Evolutionary conservation across 2,329 filamentous ascomycete genomes (phyloP), one percentile per base, ranked within the genome.

Genomic region (Teratosphaeria gauchensis): DNA sequence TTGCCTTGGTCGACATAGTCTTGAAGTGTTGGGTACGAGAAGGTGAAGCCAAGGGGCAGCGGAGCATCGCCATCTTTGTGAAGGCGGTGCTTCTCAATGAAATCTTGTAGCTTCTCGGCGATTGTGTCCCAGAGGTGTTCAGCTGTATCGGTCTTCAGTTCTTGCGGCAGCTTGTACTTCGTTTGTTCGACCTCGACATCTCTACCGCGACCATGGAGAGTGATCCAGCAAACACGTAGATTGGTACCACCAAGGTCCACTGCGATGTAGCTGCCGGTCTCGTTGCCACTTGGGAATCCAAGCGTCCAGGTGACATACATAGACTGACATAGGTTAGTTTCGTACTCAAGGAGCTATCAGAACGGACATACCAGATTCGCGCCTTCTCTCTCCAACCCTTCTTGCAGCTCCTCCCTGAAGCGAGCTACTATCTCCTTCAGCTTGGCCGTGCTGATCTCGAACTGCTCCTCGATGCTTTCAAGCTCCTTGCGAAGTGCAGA

Each of bases 301-400:
- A 96, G 91, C 61, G 95, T 92, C 92, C 92, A 97, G 60, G 92
- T 96, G 59, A 92, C 89, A 76, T 96, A 96, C 92, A 97, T 97
- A 63, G 92, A 92, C 90, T 95, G 66, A 53, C 21, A n/a, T n/a
- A 33, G 42, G 54, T 58, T 33, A 53, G 42, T n/a, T 24, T 7
- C n/a, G 19, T 16, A 28, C 30, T 14, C 9, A 19, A 42, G 48
- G 30, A n/a, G 11, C 21, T 42, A 6, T 24, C 3, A 8, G 38
- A 3, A 4, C 4, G 4, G 2, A 11, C 54, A n/a, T 58, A 59
- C 59, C 48, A 61, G 56, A 46, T 61, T 59, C n/a, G 51, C 16
- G 48, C 58, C 58, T 57, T 60, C 28, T 19, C 58, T 60, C 31
- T 28, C 51, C 28, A 60, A 61, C 53, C 88, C 90, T 75, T 94